Conservation (phyloP, 2,329 filamentous ascomycete species). For the Curvularia eragrostidis region DNA sequence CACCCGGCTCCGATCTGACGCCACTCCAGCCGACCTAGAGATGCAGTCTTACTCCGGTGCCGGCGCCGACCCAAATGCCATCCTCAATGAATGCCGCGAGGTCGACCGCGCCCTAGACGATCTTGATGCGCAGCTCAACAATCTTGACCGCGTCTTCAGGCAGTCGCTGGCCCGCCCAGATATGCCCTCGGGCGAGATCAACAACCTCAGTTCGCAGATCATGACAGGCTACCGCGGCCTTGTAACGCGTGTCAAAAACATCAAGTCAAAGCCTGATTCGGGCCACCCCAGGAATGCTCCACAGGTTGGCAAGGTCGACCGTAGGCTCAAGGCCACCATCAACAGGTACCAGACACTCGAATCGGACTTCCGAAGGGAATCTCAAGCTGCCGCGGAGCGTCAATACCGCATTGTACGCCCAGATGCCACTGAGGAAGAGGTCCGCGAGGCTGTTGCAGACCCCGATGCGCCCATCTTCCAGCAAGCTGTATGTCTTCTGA, state of each 20-base stretch:
- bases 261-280: conserved; percentile 83
- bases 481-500: conserved; percentile 65
- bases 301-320: conserved; percentile 82
- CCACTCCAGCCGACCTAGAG: conserved; percentile 62
- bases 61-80: conserved; percentile 68
- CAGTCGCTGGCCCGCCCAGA: conserved; percentile 77
- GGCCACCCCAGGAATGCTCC: conserved; percentile 74
- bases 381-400: conserved; percentile 82
- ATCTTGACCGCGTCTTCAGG: conserved; percentile 74
- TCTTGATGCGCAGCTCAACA: conserved; percentile 74
- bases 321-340: conserved; percentile 80
- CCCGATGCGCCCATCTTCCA: conserved; percentile 82
- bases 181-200: conserved; percentile 73
- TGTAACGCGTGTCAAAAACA: conserved; percentile 76
- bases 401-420: conserved; percentile 91
- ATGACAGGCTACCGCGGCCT: conserved; percentile 83
- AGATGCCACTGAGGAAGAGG: conserved; percentile 78
- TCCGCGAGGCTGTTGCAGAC: conserved; percentile 78
- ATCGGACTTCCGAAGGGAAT: conserved; percentile 77
- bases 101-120: conserved; percentile 79
- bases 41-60: conserved; percentile 66
- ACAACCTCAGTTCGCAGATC: conserved; percentile 76
- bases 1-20: conserved; percentile 32
- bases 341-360: conserved; percentile 82
- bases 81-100: conserved; percentile 83